phyloP scores from a whole-genome alignment of 441 rosid species.

The Melastoma candidum region DNA sequence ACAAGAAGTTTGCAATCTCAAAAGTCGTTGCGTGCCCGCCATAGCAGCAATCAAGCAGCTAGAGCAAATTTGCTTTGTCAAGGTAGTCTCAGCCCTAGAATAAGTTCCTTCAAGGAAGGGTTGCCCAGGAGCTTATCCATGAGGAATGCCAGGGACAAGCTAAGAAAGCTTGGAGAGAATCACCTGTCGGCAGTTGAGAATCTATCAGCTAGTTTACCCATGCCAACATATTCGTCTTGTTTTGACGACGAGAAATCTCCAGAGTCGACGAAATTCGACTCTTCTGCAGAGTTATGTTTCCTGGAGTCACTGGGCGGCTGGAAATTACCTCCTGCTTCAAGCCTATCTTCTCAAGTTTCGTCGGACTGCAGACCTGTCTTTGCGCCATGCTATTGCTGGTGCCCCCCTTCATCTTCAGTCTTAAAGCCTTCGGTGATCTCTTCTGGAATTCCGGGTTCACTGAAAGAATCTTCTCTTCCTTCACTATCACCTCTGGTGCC shows the following conservation, averaged over 20 bases:
- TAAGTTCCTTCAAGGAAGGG: slow-evolving; percentile 73
- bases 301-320: slow-evolving; percentile 40
- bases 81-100: slow-evolving; percentile 71
- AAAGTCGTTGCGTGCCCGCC: slow-evolving; percentile 36
- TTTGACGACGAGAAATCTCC: slow-evolving; percentile 25
- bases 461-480: slow-evolving; percentile 46
- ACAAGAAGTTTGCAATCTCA: slow-evolving; percentile 18
- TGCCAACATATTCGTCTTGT: slow-evolving; percentile 19
- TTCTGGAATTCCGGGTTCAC: slow-evolving; percentile 28
- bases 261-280: slow-evolving; percentile 18
- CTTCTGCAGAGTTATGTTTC: slow-evolving; percentile 16
- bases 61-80: slow-evolving; percentile 39
- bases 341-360: slow-evolving; percentile 22
- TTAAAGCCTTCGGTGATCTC: slow-evolving; percentile 29
- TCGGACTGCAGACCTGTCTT: slow-evolving; percentile 34
- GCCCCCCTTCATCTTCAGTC: slow-evolving; percentile 51
- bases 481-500: slow-evolving; percentile 60
- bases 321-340: slow-evolving; percentile 22
- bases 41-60: slow-evolving; percentile 30
- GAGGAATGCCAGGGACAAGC: slow-evolving; percentile 54
- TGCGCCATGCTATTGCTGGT: slow-evolving; percentile 89
- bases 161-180: slow-evolving; percentile 48
- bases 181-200: slow-evolving; percentile 36
- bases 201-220: slow-evolving; percentile 22
- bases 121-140: slow-evolving; percentile 33